A percentile compares a stretch with the other conserved stretches of the same genome.
phyloP scores from a whole-genome alignment of 2,329 filamentous ascomycete species.

The Colletotrichum liriopes region DNA sequence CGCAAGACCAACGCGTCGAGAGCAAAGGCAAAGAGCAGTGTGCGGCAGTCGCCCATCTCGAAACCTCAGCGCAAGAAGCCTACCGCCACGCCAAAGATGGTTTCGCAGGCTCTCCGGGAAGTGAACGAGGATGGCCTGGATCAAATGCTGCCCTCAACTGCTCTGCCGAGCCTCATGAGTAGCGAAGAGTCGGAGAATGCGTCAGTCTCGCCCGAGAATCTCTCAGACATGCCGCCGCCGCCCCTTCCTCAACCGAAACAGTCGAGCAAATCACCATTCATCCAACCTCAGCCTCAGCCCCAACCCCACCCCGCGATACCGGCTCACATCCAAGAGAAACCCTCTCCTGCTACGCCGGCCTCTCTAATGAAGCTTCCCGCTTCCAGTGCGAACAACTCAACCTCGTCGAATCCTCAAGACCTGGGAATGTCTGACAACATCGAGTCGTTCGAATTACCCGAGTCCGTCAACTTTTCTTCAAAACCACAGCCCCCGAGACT shows the following conservation, averaged over 20 bases:
- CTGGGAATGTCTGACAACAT: slow-evolving; percentile 65
- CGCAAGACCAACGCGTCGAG: slow-evolving; percentile 69
- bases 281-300: slow-evolving; percentile 67
- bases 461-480: slow-evolving; percentile 69
- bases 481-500: slow-evolving; percentile 64
- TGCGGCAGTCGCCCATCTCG: slow-evolving; percentile 81
- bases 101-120: slow-evolving; percentile 68
- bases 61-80: slow-evolving; percentile 75
- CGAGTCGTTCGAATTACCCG: slow-evolving; percentile 78
- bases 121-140: slow-evolving; percentile 54
- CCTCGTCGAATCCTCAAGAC: slow-evolving; percentile 58
- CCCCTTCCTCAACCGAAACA: slow-evolving; percentile 78
- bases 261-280: slow-evolving; percentile 77
- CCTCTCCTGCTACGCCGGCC: slow-evolving; percentile 85
- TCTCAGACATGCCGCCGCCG: slow-evolving; percentile 78
- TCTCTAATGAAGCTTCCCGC: slow-evolving; percentile 85
- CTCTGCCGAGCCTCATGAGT: slow-evolving; percentile 43
- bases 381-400: slow-evolving; percentile 61
- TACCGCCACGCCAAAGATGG: slow-evolving; percentile 68
- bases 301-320: slow-evolving; percentile 46
- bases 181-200: slow-evolving; percentile 76
- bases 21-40: slow-evolving; percentile 65
- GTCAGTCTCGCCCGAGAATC: slow-evolving; percentile 75
- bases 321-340: slow-evolving; percentile 56
- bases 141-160: slow-evolving; percentile 43